phyloP scores from a whole-genome alignment of 1,139 yeast species.

The Barnettozyma hawaiiensis region DNA sequence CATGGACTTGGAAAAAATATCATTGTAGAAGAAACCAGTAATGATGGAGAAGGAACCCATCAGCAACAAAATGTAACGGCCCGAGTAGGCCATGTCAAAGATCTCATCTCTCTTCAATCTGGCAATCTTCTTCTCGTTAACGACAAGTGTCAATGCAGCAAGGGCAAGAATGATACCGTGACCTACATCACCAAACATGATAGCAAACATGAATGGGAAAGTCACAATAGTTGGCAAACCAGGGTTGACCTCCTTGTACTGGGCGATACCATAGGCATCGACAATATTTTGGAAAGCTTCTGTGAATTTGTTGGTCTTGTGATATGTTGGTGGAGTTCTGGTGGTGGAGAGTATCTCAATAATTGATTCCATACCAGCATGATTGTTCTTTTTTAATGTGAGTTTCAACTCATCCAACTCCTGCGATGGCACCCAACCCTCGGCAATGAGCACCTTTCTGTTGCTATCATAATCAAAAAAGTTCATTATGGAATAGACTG shows the following conservation, averaged over 20 bases:
- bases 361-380: slow-evolving; percentile 64
- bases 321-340: slow-evolving; percentile 89
- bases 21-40: slow-evolving; percentile 74
- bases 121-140: slow-evolving; percentile 54
- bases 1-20: slow-evolving; percentile 74
- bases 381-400: slow-evolving; percentile 44
- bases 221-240: slow-evolving; percentile 76
- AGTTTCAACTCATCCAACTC: slow-evolving; percentile 42
- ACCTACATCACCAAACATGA: slow-evolving; percentile 85
- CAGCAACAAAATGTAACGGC: slow-evolving; percentile 64
- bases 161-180: slow-evolving; percentile 65
- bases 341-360: slow-evolving; percentile 77
- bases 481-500: slow-evolving; percentile 71
- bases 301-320: slow-evolving; percentile 87
- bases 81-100: slow-evolving; percentile 75
- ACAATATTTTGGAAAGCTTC: slow-evolving; percentile 86
- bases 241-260: slow-evolving; percentile 74
- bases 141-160: slow-evolving; percentile 54
- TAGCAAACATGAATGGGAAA: slow-evolving; percentile 82
- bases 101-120: slow-evolving; percentile 69
- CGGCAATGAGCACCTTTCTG: slow-evolving; percentile 88
- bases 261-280: slow-evolving; percentile 83
- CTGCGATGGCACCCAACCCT: slow-evolving; percentile 85
- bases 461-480: slow-evolving; percentile 79
- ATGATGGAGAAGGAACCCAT: slow-evolving; percentile 79